Evolutionary conservation across 2,329 filamentous ascomycete genomes (phyloP).

Genomic region (Colletotrichum tropicicola): DNA sequence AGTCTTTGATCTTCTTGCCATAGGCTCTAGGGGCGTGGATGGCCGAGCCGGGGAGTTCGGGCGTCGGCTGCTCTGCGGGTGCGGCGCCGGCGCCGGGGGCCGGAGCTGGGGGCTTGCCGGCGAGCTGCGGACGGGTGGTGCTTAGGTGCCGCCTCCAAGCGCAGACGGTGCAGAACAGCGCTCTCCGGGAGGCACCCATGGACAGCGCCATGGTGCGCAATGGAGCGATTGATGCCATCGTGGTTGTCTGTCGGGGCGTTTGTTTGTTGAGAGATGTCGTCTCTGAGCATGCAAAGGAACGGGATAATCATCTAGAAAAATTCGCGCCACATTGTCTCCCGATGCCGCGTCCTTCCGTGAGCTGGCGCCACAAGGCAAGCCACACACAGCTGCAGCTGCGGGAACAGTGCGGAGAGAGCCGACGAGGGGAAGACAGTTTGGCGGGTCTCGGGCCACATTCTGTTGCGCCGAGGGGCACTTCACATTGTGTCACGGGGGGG

Average conservation of each 20-base stretch:
- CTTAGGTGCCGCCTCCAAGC: conserved; percentile 60
- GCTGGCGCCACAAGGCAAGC: conserved; percentile 22
- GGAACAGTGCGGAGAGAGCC: conserved; percentile 19
- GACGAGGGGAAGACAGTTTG: neutral
- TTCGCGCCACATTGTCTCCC: conserved; percentile 15
- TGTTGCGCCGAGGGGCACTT: conserved; percentile 15
- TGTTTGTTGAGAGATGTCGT: neutral
- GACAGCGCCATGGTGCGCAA: conserved; percentile 39
- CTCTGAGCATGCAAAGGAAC: neutral
- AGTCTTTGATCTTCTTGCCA: conserved; percentile 62
- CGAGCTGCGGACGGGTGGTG: conserved; percentile 49
- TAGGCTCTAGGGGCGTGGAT: conserved; percentile 68
- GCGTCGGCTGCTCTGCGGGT: conserved; percentile 42
- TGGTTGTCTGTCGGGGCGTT: neutral
- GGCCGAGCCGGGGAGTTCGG: conserved; percentile 52
- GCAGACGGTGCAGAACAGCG: conserved; percentile 57
- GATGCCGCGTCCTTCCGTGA: neutral
- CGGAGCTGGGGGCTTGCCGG: conserved; percentile 36
- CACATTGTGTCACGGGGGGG: conserved; percentile 28
- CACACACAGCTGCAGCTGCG: neutral
- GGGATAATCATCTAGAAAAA: neutral
- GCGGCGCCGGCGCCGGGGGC: conserved; percentile 28
- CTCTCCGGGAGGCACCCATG: conserved; percentile 41
- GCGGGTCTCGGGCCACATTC: conserved; percentile 23
- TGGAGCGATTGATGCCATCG: conserved; percentile 13